These are phyloP conservation scores for Canariomyces notabilis DNA, from an alignment of 2,329 filamentous ascomycete species.

Conservation along the genomic window DNA sequence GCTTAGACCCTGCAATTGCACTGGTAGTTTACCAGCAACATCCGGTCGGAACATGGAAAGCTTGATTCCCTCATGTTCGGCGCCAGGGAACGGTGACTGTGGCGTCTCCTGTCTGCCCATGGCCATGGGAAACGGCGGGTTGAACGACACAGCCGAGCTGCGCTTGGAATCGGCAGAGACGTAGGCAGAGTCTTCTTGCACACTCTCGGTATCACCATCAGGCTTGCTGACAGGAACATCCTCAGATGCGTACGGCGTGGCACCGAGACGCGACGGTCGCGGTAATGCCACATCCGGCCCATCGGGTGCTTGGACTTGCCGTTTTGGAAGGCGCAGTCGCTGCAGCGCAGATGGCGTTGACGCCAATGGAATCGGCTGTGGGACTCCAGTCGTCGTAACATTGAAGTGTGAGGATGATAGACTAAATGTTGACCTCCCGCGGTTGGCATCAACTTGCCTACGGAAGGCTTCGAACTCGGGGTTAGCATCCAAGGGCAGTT, in stretches of 20 bases:
- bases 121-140: constrained; percentile 36
- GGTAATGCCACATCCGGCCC: constrained; percentile 32
- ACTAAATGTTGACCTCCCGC: constrained; percentile 42
- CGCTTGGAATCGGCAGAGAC: constrained; percentile 51
- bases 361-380: constrained; percentile 22
- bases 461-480: constrained; percentile 78
- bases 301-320: constrained; percentile 46
- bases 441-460: constrained; percentile 64
- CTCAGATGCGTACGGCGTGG: constrained; percentile 18
- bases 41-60: constrained; percentile 43
- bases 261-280: constrained; percentile 14
- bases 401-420: constrained; percentile 44
- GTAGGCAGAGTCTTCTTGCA: constrained; percentile 52
- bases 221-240: constrained; percentile 28
- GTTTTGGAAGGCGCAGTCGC: constrained; percentile 42
- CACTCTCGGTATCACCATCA: constrained; percentile 41
- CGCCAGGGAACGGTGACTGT: constrained; percentile 32
- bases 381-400: constrained; percentile 30
- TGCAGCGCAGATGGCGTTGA: constrained; percentile 27
- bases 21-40: constrained; percentile 45
- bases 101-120: constrained; percentile 45
- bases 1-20: constrained; percentile 50
- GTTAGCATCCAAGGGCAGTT: constrained; percentile 68
- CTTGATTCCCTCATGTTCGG: constrained; percentile 27
- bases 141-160: constrained; percentile 45